These are phyloP conservation scores for Chlamydomonas reinhardtii DNA, from an alignment of 163 green algal genomes.

Conservation along the genomic window DNA sequence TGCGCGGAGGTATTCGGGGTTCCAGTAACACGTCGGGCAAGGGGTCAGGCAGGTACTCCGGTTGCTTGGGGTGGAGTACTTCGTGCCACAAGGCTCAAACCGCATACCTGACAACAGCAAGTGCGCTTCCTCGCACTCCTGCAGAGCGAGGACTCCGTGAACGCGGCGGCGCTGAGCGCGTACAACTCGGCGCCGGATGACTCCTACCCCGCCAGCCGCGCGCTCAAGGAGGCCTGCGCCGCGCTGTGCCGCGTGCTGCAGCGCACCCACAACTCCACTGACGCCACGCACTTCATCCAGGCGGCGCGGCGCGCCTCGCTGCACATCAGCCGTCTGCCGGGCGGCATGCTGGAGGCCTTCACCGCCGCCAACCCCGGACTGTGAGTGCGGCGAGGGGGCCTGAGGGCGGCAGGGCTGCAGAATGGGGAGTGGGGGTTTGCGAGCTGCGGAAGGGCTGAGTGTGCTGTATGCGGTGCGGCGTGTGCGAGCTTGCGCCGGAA, in stretches of 20 bases:
- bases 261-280: conserved; percentile 36
- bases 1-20: too few species aligned
- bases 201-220: conserved; percentile 17
- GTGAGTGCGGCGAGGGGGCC: conserved; percentile 26
- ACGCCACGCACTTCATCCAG: conserved; percentile 51
- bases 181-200: conserved; percentile 11
- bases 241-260: conserved; percentile 36
- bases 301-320: conserved; percentile 33
- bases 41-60: too few species aligned
- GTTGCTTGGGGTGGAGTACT: too few species aligned
- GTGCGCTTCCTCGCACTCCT: too few species aligned
- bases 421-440: too few species aligned
- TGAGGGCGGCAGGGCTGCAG: not conserved
- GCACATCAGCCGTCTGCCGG: conserved; percentile 47
- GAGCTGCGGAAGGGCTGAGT: too few species aligned
- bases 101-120: too few species aligned
- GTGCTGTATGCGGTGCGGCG: too few species aligned
- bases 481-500: too few species aligned
- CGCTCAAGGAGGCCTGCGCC: conserved; percentile 18
- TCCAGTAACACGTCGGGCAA: too few species aligned
- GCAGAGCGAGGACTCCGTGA: conserved; percentile 39
- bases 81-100: too few species aligned
- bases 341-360: conserved; percentile 35
- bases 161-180: conserved; percentile 5
- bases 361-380: conserved; percentile 4